These are phyloP conservation scores for Crithidia sp. DNA, from an alignment of 208 protist genomes.

Conservation along the genomic window DNA sequence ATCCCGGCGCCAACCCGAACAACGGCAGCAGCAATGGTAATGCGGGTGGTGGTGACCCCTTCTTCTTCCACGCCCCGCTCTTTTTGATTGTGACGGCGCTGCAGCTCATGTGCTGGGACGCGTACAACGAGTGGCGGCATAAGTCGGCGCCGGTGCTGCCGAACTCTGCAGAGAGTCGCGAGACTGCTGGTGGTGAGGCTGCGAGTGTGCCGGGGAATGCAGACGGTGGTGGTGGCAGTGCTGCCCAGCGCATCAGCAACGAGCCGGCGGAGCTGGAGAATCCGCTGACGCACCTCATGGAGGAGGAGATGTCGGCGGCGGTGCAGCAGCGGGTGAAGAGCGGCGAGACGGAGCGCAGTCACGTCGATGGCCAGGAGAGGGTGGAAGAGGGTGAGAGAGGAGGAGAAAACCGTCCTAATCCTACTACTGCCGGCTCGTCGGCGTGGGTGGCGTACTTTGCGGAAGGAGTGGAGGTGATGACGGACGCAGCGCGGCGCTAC, in stretches of 20 bases:
- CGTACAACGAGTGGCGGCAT: slow-evolving; percentile 54
- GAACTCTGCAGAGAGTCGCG: no score
- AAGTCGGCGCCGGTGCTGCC: neutral
- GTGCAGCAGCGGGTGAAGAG: slow-evolving; percentile 4
- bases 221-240: neutral
- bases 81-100: slow-evolving; percentile 76
- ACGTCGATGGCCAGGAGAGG: neutral
- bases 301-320: slow-evolving; percentile 11
- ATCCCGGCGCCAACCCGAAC: neutral
- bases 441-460: slow-evolving; percentile 37
- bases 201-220: no score
- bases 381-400: neutral
- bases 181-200: no score
- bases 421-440: no score
- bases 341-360: neutral
- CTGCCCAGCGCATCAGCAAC: no score
- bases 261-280: slow-evolving; percentile 1
- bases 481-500: slow-evolving; percentile 61
- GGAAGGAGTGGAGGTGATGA: slow-evolving; percentile 54
- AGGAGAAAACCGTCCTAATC: neutral
- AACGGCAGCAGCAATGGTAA: slow-evolving; percentile 21
- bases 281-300: slow-evolving; percentile 9
- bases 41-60: neutral
- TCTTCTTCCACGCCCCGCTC: slow-evolving; percentile 67
- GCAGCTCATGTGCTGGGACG: slow-evolving; percentile 86